Base-by-base conservation (phyloP, 805 yeast species). In the Nakazawaea molendinolei region DNA sequence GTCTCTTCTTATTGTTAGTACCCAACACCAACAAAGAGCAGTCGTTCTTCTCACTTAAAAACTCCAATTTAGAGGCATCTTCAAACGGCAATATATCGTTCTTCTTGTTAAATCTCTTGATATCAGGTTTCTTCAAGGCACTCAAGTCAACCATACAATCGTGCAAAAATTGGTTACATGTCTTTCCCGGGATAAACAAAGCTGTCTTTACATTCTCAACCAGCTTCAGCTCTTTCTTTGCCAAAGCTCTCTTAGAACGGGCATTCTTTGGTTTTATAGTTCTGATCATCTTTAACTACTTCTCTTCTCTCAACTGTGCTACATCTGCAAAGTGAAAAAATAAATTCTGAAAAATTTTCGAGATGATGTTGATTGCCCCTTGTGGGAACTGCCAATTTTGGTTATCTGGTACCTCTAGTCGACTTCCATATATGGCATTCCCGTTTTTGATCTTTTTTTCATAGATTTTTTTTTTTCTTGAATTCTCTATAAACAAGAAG, bases 1-100 rank as follows among this genome's bases (percentile, higher is more conserved):
- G 95, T 58, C 98, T 75, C 66, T 92, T 92, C 58, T 92, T 92
- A 55, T 85, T 86, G 60, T 75, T 74, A 15, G 86, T 69, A 7
- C 86, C 71, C 34, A 89, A 68, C 10, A 92, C 94, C 52, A 92
- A 56, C 39, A 92, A 63, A 2, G 97, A 86, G 29, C 83, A 59
- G 58, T 92, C 98, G 57, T 92, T 92, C 69, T 92, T 92, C 59
- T 90, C 95, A 48, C 95, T 73, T 61, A 92, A 86, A 52, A 92
- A 92, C 60, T 92, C 98, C 41, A 92, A 62, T 24, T 81, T 74
- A 2, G 81, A 50, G 10, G 86, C 71, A 55, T 92, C 97, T 60
- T 92, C 98, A 60, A 92, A 92, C 12, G 98, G 97, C 47, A 81
- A 72, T 43, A 90, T 69, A 30, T 86, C 90, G 53, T 92, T 92